These are phyloP conservation scores for Fragaria nilgerrensis DNA, from an alignment of 306 rosid genomes.

Conservation along the genomic window DNA sequence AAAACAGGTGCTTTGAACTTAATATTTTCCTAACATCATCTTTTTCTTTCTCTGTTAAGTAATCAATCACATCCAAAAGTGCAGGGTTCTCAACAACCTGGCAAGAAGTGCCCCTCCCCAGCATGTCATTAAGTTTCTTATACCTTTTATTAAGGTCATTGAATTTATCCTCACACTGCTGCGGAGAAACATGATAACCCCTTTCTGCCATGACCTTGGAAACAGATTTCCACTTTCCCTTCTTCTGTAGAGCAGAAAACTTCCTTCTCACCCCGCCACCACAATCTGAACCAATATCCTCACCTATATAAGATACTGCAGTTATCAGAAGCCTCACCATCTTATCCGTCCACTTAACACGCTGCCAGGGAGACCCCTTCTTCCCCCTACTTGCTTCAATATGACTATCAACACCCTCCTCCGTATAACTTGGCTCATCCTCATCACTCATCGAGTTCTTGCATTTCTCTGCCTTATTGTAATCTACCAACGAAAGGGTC, in stretches of 20 bases:
- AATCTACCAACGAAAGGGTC: slow-evolving; percentile 49
- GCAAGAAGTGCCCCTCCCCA: slow-evolving; percentile 92
- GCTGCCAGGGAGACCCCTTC: slow-evolving; percentile 76
- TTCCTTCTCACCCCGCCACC: slow-evolving; percentile 65
- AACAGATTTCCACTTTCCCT: slow-evolving; percentile 91
- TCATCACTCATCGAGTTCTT: slow-evolving; percentile 75
- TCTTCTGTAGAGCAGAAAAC: slow-evolving; percentile 61
- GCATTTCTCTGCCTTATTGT: slow-evolving; percentile 61
- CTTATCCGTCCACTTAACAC: slow-evolving; percentile 89
- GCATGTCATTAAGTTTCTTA: slow-evolving; percentile 80
- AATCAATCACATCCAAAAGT: slow-evolving; percentile 64
- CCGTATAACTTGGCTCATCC: slow-evolving; percentile 66
- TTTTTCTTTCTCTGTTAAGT: slow-evolving; percentile 75
- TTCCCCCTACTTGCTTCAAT: slow-evolving; percentile 53
- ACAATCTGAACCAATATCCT: slow-evolving; percentile 52
- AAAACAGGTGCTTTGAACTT: slow-evolving; percentile 83
- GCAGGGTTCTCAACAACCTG: slow-evolving; percentile 84
- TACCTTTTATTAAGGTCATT: slow-evolving; percentile 92
- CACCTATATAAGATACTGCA: slow-evolving; percentile 78
- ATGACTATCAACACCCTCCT: slow-evolving; percentile 62
- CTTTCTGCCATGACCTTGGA: slow-evolving; percentile 96
- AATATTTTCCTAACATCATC: slow-evolving; percentile 76
- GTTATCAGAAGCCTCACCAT: slow-evolving; percentile 92
- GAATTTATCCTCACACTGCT: slow-evolving; percentile 95
- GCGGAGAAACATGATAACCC: slow-evolving; percentile 82